Evolutionary conservation across 2,329 filamentous ascomycete species (phyloP), one percentile per base, ranked within the genome.

Genomic region (Ophiostoma quercus): DNA sequence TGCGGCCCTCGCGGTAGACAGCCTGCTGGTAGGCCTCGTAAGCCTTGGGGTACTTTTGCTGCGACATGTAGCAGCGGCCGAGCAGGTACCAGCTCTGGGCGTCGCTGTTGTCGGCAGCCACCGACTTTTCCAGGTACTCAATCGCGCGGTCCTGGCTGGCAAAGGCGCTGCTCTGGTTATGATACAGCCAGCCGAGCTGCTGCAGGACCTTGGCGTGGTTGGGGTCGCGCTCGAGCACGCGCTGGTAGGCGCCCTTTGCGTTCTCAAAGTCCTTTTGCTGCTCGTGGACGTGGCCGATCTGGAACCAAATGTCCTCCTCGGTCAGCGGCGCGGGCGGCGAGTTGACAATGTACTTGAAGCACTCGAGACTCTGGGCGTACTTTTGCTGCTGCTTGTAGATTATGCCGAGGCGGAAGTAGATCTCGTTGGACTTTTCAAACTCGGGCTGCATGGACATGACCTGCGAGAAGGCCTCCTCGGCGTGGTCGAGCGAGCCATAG

Each of bases 361-460:
- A 98, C 92, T 98, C 95, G 65, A 98, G 84, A 83, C 94, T 97
- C 77, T 96, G 90, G 68, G 84, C 84, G 78, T 94, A 99, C 79
- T 98, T 98, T 72, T 94, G 90, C 78, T 98, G 95, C 77, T 98
- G 94, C 79, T 99, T 99, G 83, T 98, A 98, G 74, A 99, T 98
- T 82, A 99, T 99, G n/a, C 95, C 95, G 9, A 99, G 86, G 37
- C 95, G 88, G 81, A 99, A 99, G 79, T 98, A 99, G 69, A 99
- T 98, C 79, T 99, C 95, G 77, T 98, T 98, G 70, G 94, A 94
- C 84, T 99, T 99, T 77, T 99, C 95, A 75, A 98, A 98, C 75
- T 93, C 90, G 4, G 94, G 95, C 76, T 97, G 91, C 90, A 99
- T 98, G 75, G 92, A 90, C 95, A 99, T 98, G 73, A 99, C 95